Evolutionary conservation across 2,329 filamentous ascomycete genomes (phyloP).

Genomic region (Beauveria sp.): DNA sequence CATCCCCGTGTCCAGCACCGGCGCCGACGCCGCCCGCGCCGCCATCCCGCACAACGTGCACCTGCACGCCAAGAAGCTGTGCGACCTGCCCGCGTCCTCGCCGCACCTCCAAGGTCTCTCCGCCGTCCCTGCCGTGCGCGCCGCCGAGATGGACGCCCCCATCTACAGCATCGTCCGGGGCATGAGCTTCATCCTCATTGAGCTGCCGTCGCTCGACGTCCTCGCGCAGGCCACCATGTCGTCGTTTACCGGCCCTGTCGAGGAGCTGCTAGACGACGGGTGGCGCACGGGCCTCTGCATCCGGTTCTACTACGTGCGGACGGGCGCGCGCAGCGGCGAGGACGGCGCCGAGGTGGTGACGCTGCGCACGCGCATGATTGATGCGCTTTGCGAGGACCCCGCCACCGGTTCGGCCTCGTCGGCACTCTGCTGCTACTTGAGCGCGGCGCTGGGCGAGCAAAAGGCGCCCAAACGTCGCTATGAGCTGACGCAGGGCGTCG

Average conservation of each 20-base stretch:
- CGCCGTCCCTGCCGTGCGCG: conserved; percentile 20
- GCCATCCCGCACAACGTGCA: conserved; percentile 61
- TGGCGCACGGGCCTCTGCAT: conserved; percentile 48
- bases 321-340: conserved; percentile 20
- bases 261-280: conserved; percentile 39
- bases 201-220: conserved; percentile 51
- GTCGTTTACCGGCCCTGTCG: conserved; percentile 25
- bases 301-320: conserved; percentile 52
- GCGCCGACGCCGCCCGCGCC: conserved; percentile 46
- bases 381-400: conserved; percentile 45
- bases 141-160: conserved; percentile 35
- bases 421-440: conserved; percentile 47
- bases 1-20: conserved; percentile 35
- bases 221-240: conserved; percentile 36
- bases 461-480: conserved; percentile 32
- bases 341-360: conserved; percentile 21
- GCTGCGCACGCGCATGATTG: conserved; percentile 56
- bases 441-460: conserved; percentile 29
- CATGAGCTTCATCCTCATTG: conserved; percentile 63
- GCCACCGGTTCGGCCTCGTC: conserved; percentile 57
- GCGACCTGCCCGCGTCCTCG: conserved; percentile 20
- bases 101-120: conserved; percentile 20
- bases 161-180: conserved; percentile 61
- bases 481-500: conserved; percentile 56
- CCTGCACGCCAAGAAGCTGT: conserved; percentile 42